phyloP scores from a whole-genome alignment of 257 asterid genomes.

The Buddleja alternifolia region DNA sequence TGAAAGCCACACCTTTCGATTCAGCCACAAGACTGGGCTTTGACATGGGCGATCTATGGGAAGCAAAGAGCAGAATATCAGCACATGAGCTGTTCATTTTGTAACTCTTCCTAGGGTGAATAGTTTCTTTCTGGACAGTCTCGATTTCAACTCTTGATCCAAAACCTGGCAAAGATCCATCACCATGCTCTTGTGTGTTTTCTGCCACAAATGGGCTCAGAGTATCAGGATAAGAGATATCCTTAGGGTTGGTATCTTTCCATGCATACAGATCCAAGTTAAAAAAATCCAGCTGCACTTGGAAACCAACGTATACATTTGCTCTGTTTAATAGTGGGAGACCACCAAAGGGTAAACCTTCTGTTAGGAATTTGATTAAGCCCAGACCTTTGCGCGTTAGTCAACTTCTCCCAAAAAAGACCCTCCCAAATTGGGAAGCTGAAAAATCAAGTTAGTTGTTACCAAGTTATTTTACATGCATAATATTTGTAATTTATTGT shows the following conservation, averaged over 20 bases:
- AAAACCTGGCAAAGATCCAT: conserved; percentile 99
- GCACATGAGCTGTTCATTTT: conserved; percentile 99
- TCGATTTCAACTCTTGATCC: conserved; percentile 98
- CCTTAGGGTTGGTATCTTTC: conserved; percentile 96
- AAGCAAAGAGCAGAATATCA: conserved; percentile 94
- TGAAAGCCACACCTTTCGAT: conserved; percentile 96
- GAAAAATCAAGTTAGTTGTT: conserved; percentile 46
- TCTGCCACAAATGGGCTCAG: conserved; percentile 99
- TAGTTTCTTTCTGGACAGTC: conserved; percentile 98
- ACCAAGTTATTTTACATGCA: too few species aligned
- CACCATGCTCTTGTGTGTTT: conserved; percentile 97
- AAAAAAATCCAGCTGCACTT: conserved; percentile 99
- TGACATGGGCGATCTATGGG: conserved; percentile 99
- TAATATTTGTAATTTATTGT: too few species aligned
- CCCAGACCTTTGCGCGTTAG: conserved; percentile 98
- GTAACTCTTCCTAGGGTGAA: conserved; percentile 99
- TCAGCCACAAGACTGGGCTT: conserved; percentile 99
- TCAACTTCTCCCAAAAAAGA: conserved; percentile 99
- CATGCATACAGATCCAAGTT: conserved; percentile 99
- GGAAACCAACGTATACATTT: conserved; percentile 97
- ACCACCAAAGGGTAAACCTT: conserved; percentile 99
- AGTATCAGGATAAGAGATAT: conserved; percentile 95
- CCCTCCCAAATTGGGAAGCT: conserved; percentile 99
- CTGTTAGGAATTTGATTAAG: conserved; percentile 97
- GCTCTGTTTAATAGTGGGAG: conserved; percentile 98